Conservation (phyloP, 176 grass and related monocot species). For the Oryza glaberrima region DNA sequence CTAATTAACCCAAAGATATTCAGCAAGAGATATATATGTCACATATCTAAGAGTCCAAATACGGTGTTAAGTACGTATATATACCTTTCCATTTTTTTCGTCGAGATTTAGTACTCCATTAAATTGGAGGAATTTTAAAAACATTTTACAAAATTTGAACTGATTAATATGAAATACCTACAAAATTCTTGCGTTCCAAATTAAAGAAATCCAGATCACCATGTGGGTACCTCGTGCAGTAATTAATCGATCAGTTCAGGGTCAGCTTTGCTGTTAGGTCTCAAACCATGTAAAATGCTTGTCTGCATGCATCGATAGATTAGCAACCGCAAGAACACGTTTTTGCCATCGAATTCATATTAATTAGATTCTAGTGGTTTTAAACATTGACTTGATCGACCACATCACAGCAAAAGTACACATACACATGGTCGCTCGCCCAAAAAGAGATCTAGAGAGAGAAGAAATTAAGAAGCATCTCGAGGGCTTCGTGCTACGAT, state of each 20-base stretch:
- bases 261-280: neutral
- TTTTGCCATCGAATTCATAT: neutral
- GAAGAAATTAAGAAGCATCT: neutral
- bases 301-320: neutral
- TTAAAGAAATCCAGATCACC: neutral
- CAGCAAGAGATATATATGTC: no score
- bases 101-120: no score
- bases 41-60: no score
- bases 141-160: no score
- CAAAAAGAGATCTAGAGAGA: neutral
- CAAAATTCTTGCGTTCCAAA: no score
- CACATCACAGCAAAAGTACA: neutral
- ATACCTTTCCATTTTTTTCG: no score
- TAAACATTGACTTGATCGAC: neutral
- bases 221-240: neutral
- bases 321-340: neutral
- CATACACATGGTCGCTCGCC: neutral
- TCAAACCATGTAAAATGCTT: neutral
- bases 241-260: neutral
- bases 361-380: neutral
- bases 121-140: no score
- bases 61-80: no score
- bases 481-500: neutral
- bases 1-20: no score
- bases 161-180: no score